Percentiles rank a stretch among this genome's conserved stretches.
Evolutionary conservation across 2,329 filamentous ascomycete species (phyloP).

Genomic region (Metarhizium guizhouense): DNA sequence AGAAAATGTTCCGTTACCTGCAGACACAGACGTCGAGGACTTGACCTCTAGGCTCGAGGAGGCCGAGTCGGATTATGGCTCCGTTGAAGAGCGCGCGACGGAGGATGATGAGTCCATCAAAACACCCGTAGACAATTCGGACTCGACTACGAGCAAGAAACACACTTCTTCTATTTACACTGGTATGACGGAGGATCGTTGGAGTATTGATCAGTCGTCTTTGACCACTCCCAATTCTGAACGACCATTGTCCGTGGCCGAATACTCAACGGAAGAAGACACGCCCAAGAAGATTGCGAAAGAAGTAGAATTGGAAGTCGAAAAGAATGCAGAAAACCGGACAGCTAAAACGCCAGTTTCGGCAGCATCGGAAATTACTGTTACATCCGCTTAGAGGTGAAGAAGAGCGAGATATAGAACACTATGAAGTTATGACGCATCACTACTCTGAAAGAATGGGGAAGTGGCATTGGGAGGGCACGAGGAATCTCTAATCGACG

Average conservation of each 20-base stretch:
- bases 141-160: slow-evolving; percentile 20
- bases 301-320: slow-evolving; percentile 10
- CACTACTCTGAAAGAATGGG: neutral
- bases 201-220: slow-evolving; percentile 27
- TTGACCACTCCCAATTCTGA: slow-evolving; percentile 30
- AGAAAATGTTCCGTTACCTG: neutral
- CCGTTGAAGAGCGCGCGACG: neutral
- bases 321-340: neutral
- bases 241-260: slow-evolving; percentile 22
- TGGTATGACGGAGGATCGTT: slow-evolving; percentile 26
- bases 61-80: neutral
- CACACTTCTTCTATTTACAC: slow-evolving; percentile 30
- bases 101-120: slow-evolving; percentile 2
- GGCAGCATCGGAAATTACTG: neutral
- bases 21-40: slow-evolving; percentile 1
- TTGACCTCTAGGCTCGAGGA: neutral
- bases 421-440: slow-evolving; percentile 1
- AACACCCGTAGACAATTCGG: slow-evolving; percentile 15
- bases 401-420: neutral
- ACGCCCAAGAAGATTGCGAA: slow-evolving; percentile 19
- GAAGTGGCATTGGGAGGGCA: neutral
- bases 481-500: neutral
- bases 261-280: slow-evolving; percentile 21
- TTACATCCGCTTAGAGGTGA: neutral
- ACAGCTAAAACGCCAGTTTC: neutral